Evolutionary conservation across 352 stramenopile species (phyloP), one percentile per base, ranked within the genome.

Genomic region (Saprolegnia diclina): DNA sequence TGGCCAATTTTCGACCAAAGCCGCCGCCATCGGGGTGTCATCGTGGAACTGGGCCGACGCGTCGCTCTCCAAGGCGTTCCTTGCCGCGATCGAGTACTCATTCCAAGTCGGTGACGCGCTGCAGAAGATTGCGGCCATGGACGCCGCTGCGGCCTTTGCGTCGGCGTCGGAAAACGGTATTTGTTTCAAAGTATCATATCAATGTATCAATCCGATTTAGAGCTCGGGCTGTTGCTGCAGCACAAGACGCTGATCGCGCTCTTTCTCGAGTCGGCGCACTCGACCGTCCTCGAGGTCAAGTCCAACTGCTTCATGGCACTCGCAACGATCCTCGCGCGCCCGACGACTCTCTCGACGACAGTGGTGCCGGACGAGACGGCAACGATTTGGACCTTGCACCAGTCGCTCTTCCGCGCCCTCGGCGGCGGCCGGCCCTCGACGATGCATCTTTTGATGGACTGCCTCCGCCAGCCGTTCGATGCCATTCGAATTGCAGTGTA

Each of bases 81-180:
- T 94, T n/a, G 77, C 76, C 54, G 89, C 83, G 4, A 78, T 93
- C 38, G 79, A 91, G 56, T 71, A 65, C 35, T 90, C 91, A 66
- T 73, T 93, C 26, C 77, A 92, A 68, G 85, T 75, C 46, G 65
- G 67, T 0, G 83, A 93, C 26, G 69, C 77, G 19, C 74, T 90
- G 10, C 76, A 94, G 71, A 80, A 92, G 54, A 91, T 94, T 62
- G 87, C 87, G 35, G 87, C 82, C 11, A 92, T 92, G 84, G 87
- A 95, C 52, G 85, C 83, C 9, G 74, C 93, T 37, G 83, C 83
- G 65, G 84, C 82, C 1, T 95, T 93, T 62, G 83, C 77, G 13
- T 89, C 79, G 6, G 87, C 87, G 4, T 92, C 87, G 1, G 81
- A 90, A 29, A 89, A 91, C 81, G 87, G 86, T 94, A 37, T 7